Base-by-base conservation (phyloP, 352 stramenopile genomes). In the Globisporangium polare region DNA sequence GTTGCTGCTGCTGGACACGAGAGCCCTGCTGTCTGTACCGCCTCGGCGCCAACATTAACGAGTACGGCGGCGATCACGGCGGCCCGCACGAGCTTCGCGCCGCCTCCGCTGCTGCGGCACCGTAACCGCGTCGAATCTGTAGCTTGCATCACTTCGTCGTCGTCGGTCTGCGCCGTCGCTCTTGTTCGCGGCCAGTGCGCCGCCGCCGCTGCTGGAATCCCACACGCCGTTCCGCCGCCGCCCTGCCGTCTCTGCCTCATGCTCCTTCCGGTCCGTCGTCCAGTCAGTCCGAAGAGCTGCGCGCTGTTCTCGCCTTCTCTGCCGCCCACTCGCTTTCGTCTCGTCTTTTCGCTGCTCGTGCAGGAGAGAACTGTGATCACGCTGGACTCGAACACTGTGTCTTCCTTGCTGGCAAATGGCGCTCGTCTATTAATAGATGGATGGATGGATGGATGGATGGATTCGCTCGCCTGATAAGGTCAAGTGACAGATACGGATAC, bases 381-480 rank as follows among this genome's bases (percentile, higher is more conserved):
- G 2, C 20, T 17, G 22, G 45, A n/a, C 45, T 22, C 45, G 20
- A 52, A 31, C 45, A 2, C 15, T 20, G 33, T 18, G 33, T 39
- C 12, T 15, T 39, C 4, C 33, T 39, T 9, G 12, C 33, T 15
- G 33, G 15, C 15, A 33, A 53, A 35, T 35, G 46, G 46, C 7
- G 12, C 27, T 53, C 9, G 46, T 53, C n/a, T 53, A 53, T 53
- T 53, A 20, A 53, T 53, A 53, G 45, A 51, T 18, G 27, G 18
- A 52, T 31, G 39, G 17, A 18, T 29, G n/a, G 17, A 29, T n/a
- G n/a, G n/a, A 51, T 51, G 43, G 43, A 29, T 51, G n/a, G 10
- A 35, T 35, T 35, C 29, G 43, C 12, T 53, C 46, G 46, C 46
- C 46, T 53, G 46, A 53, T 53, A 53, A 53, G 43, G n/a, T 27